Conservation (phyloP, 2,329 filamentous ascomycete species). For the Exophiala phaeomuriformis region DNA sequence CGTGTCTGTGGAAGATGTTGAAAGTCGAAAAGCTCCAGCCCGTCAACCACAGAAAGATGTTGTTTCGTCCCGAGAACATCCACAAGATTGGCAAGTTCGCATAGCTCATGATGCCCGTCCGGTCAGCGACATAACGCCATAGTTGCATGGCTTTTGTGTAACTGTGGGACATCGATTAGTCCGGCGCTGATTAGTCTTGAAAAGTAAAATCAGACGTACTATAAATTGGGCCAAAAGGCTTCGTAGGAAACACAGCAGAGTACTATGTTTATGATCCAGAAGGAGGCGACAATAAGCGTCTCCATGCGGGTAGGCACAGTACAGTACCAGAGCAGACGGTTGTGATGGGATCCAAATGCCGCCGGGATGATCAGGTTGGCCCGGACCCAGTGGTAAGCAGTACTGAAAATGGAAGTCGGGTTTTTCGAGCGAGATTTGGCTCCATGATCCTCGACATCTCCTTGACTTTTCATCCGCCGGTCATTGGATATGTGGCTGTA, state of each 20-base stretch:
- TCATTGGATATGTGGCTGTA: conserved; percentile 22
- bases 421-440: background rate
- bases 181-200: background rate
- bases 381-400: conserved; percentile 31
- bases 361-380: conserved; percentile 40
- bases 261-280: conserved; percentile 39
- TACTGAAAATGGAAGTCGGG: background rate
- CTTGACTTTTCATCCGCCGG: conserved; percentile 4
- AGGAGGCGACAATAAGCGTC: conserved; percentile 33
- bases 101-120: conserved; percentile 57
- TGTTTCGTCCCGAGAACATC: conserved; percentile 62
- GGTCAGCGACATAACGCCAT: conserved; percentile 53
- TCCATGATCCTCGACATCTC: conserved; percentile 16
- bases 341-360: conserved; percentile 38
- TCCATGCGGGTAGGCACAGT: conserved; percentile 46
- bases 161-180: conserved; percentile 1
- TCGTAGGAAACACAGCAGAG: conserved; percentile 42
- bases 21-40: conserved; percentile 63
- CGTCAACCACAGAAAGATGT: conserved; percentile 58
- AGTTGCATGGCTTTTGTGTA: conserved; percentile 33
- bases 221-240: conserved; percentile 42
- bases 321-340: conserved; percentile 38
- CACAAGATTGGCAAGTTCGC: conserved; percentile 58
- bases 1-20: conserved; percentile 61
- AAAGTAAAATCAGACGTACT: conserved; percentile 31